Base-by-base conservation (phyloP, 768 basidiomycete species). In the Myochromella boudieri region DNA sequence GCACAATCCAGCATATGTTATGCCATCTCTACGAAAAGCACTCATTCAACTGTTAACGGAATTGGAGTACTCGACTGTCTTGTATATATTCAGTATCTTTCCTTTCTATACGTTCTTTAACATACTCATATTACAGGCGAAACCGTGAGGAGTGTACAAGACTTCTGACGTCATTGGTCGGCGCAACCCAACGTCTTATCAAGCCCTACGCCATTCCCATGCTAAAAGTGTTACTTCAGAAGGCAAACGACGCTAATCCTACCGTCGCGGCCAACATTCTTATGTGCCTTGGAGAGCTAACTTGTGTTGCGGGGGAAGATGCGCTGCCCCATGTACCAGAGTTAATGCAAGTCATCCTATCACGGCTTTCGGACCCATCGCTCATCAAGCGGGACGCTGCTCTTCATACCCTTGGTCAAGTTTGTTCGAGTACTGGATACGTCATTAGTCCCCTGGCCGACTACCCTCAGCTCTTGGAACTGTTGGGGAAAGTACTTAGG, bases 1-100 rank as follows among this genome's bases (percentile, higher is more conserved):
- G 56, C 91, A 95, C 66, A 99, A 99, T 60, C 97, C 97, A 0
- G 97, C 97, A 12, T 97, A 97, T 70, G 94, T 99, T 15, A 97
- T 99, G 88, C 95, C 97, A 7, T 93, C 92, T 3, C 73, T 99
- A 18, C 81, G 97, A 37, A 98, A 98, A 66, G 86, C 94, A 1
- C 74, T 99, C 48, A 97, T 98, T 45, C 95, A 98, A 62, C 78
- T 99, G 6, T 73, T 99, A 48, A 98, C 97, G 0, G 97, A 98
- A 68, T 71, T 99, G 28, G 95, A 98, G 68, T 98, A 97, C 60
- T 92, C 94, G 3, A 94, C 90, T 2, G 84, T 93, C 41, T 68
- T 72, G 93, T 83, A 46, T 21, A 59, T 58, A 84, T 93, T 41
- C 68, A 71, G 93, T 83, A 46, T 21, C 59, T 58, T 3, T 11